A percentile compares a stretch with the other conserved stretches of the same genome.
phyloP scores from a whole-genome alignment of 306 rosid species.

The Morella rubra region DNA sequence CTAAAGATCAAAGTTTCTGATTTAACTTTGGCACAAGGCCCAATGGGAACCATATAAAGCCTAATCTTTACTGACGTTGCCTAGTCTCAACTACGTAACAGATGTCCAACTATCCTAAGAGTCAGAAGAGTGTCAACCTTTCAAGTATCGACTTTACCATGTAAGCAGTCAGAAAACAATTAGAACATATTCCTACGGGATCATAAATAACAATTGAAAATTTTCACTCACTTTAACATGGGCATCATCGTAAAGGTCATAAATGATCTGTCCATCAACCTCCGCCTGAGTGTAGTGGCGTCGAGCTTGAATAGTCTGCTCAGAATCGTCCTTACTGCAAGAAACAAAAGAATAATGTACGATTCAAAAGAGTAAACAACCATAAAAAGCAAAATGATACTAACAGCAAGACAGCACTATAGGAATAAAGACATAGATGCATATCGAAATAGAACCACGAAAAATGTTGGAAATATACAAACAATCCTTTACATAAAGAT shows the following conservation, averaged over 20 bases:
- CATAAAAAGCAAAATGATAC: not conserved
- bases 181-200: not conserved
- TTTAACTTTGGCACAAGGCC: too few relatives aligned
- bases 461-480: not conserved
- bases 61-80: too few relatives aligned
- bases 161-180: not conserved
- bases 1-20: too few relatives aligned
- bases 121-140: too few relatives aligned
- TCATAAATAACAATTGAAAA: not conserved
- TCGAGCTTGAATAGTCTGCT: constrained; percentile 41
- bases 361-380: not conserved
- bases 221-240: constrained; percentile 55
- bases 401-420: not conserved
- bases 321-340: constrained; percentile 30
- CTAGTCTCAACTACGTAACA: too few relatives aligned
- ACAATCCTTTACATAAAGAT: not conserved
- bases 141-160: too few relatives aligned
- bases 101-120: too few relatives aligned
- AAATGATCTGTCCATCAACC: constrained; percentile 46
- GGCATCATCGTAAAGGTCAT: constrained; percentile 62
- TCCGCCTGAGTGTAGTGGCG: constrained; percentile 47
- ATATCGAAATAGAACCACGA: not conserved
- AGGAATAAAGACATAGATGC: not conserved
- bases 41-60: too few relatives aligned
- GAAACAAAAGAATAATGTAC: not conserved